Base-by-base conservation (phyloP, 2,329 filamentous ascomycete genomes). In the Talaromyces islandicus region DNA sequence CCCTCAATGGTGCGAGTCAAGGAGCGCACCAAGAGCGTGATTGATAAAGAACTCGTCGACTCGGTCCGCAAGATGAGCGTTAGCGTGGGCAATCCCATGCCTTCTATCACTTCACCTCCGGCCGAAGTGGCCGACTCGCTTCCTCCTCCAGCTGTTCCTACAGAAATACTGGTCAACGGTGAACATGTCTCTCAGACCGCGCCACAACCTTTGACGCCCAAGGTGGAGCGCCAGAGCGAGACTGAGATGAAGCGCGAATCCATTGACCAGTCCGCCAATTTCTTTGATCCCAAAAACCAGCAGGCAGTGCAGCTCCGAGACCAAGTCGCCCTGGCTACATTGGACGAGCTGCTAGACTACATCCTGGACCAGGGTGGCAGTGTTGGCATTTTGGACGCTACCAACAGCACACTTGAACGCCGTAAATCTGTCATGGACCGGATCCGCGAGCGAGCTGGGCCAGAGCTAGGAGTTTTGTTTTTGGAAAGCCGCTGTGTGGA, bases 311-410 rank as follows among this genome's bases (percentile, higher is more conserved):
- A 88, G 65, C 81, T 97, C 30, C 86, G 94, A 65, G 93, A 99
- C 71, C 90, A 96, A 74, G 90, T 96, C 38, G 94, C 94, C 5
- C 85, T 97, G 73, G 90, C 93, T 57, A 97, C 94, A 0, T 78
- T 97, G 56, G 91, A 99, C 68, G 94, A 99, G 71, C 81, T 97
- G 9, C 77, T 99, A 53, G 89, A 96, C 67, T 99, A 96, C 73
- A 86, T 99, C 11, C 80, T 97, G 35, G 81, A 87, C 25, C 82
- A 87, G 58, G 91, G 89, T 29, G 94, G 94, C 53, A 90, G 92
- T 30, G 91, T 97, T 10, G 94, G 94, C 41, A 97, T 99, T 64
- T 85, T 99, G 12, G 94, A 99, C 75, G 94, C 94, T 7, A 99
- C 94, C 7, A 99, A 99, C 78, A 97, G 92, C 78, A 99, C 94